Evolutionary conservation across 23 red algal species (phyloP), one percentile per base, ranked within the genome.

Genomic region (Gracilaria caudata): DNA sequence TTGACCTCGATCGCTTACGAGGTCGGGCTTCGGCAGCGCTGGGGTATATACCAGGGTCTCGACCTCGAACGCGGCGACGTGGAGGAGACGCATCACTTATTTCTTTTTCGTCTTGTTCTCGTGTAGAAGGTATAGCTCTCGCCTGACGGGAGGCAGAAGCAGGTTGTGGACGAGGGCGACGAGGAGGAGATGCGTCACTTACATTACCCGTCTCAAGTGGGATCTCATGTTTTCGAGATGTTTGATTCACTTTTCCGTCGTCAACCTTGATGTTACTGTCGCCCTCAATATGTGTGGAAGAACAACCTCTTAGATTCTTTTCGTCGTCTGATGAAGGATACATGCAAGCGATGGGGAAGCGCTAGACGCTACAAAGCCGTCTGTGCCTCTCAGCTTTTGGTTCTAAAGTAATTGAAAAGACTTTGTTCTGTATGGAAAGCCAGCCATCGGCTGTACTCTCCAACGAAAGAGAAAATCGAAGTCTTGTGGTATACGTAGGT

Each of bases 101-200:
- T 46, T 75, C 43, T 47, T 29, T 75, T 75, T 75, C 70, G 46
- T 80, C 77, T 60, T 57, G 51, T 61, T 80, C 40, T 2, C 21
- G 21, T 46, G 5, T 43, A 30, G 70, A 75, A 30, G 70, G 0
- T 75, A 21, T 21, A 49, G 26, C 33, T 75, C 70, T 75, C 21
- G 77, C 61, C 35, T 54, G 77, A 39, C 77, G 77, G 24, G 77
- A 28, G 23, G 77, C 30, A 28, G 77, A 80, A 7, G 73, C 24
- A 40, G 51, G 77, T 44, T 57, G 43, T 47, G 85, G 55, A 68
- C 74, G 85, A 53, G 72, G 71, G 26, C 85, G 85, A 60, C 85
- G 85, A 30, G 85, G 85, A 30, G 85, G 85, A 34, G 85, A 89
- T 43, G 85, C 85, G 51, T 89, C 85, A 59, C 85, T 89, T 28